A percentile compares a stretch with the other conserved stretches of the same genome.
These are phyloP conservation scores for Sclerotinia nivalis DNA, from an alignment of 2,329 filamentous ascomycete species.

Conservation along the genomic window DNA sequence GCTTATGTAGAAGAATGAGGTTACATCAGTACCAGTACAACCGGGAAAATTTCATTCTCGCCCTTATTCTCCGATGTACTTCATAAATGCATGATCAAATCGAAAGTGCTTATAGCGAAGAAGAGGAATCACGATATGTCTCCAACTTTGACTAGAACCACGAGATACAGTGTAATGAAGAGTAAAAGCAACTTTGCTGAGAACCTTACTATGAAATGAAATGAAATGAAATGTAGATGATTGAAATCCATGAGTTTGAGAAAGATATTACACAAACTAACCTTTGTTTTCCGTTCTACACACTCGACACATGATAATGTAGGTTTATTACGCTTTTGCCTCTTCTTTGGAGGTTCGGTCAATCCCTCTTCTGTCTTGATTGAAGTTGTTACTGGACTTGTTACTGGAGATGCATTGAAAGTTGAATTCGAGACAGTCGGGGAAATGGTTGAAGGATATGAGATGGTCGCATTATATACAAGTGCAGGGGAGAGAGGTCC, in stretches of 20 bases:
- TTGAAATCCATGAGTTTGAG: neutral
- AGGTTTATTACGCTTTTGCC: constrained; percentile 83
- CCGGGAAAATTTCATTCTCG: neutral
- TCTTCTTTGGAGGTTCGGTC: constrained; percentile 50
- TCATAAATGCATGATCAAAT: neutral
- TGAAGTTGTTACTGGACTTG: constrained; percentile 24
- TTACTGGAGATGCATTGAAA: constrained; percentile 20
- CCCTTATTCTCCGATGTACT: constrained; percentile 1
- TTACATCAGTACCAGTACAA: neutral
- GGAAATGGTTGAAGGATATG: constrained; percentile 24
- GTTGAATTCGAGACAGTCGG: constrained; percentile 31
- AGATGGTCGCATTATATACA: constrained; percentile 24
- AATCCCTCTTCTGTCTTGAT: constrained; percentile 27
- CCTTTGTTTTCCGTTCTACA: constrained; percentile 81
- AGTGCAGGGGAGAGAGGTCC: constrained; percentile 28
- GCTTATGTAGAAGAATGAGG: neutral
- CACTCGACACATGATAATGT: constrained; percentile 78
- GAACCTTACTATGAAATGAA: neutral
- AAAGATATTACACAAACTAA: constrained; percentile 40
- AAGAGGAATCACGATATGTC: neutral
- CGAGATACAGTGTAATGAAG: neutral
- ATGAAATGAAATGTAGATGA: neutral
- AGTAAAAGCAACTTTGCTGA: constrained; percentile 12
- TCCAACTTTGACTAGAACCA: neutral
- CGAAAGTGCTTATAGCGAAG: neutral